These are phyloP conservation scores for Kwoniella shivajii DNA, from an alignment of 1,284 basidiomycete species.

Conservation along the genomic window DNA sequence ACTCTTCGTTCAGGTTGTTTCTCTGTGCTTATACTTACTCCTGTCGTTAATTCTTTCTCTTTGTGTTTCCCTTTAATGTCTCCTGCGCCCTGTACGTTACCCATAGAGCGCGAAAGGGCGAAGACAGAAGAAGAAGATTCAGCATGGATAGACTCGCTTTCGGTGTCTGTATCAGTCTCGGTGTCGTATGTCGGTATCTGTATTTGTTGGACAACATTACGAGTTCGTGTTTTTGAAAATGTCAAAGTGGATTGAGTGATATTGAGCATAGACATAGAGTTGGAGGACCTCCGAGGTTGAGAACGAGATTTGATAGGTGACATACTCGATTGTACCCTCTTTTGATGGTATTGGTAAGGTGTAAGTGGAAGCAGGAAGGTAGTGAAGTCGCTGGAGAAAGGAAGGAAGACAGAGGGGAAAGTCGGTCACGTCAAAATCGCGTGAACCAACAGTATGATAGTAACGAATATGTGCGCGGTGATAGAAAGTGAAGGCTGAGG, in stretches of 20 bases:
- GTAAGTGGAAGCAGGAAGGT: too few relatives aligned
- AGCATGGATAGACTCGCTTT: background rate
- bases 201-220: background rate
- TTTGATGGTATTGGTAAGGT: too few relatives aligned
- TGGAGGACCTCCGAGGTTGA: background rate
- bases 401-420: background rate
- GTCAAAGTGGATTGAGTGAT: too few relatives aligned
- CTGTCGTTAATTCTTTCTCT: background rate
- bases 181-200: background rate
- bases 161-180: background rate
- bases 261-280: background rate
- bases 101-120: background rate
- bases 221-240: too few relatives aligned
- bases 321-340: background rate
- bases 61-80: constrained; percentile 9
- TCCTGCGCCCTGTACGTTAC: too few relatives aligned
- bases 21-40: constrained; percentile 6
- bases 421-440: background rate
- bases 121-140: background rate
- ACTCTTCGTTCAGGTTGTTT: constrained; percentile 65
- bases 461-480: too few relatives aligned
- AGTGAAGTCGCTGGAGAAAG: background rate
- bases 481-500: too few relatives aligned
- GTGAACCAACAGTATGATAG: background rate
- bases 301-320: constrained; percentile 7